Conservation (phyloP, 2,329 filamentous ascomycete genomes). For the Ilyonectria mors-panacis region DNA sequence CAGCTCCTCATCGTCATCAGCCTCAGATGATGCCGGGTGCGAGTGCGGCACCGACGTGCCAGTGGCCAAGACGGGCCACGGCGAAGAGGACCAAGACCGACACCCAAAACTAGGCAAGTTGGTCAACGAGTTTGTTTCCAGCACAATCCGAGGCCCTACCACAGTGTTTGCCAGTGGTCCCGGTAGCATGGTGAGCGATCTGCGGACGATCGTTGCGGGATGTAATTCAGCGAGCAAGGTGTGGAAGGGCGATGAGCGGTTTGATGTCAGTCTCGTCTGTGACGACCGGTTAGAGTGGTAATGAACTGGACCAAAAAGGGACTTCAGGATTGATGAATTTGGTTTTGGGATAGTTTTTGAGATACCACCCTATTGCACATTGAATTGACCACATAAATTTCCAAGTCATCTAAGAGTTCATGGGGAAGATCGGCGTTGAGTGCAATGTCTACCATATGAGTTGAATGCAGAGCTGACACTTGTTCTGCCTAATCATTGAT, state of each 20-base stretch:
- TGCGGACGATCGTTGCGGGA: conserved; percentile 67
- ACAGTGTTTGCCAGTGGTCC: conserved; percentile 74
- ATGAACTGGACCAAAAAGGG: background rate
- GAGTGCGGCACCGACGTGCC: conserved; percentile 49
- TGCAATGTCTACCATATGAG: no score
- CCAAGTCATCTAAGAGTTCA: no score
- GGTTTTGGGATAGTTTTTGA: conserved; percentile 29
- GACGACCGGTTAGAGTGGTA: conserved; percentile 73
- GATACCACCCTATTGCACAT: conserved; percentile 41
- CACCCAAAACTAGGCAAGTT: conserved; percentile 64
- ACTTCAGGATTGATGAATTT: conserved; percentile 16
- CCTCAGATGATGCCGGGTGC: conserved; percentile 42
- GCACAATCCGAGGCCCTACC: conserved; percentile 64
- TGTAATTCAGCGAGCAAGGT: conserved; percentile 68
- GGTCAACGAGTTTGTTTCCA: conserved; percentile 64
- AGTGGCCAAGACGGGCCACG: conserved; percentile 49
- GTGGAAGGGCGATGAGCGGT: conserved; percentile 70
- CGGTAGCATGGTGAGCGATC: conserved; percentile 70
- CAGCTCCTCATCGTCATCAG: conserved; percentile 46
- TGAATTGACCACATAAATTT: background rate
- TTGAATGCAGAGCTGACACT: no score
- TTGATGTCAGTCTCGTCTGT: conserved; percentile 69
- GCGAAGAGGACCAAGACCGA: conserved; percentile 48
- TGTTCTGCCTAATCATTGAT: no score
- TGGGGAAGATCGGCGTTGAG: no score